phyloP scores from a whole-genome alignment of 2,329 filamentous ascomycete genomes.

The Stenocarpella maydis region DNA sequence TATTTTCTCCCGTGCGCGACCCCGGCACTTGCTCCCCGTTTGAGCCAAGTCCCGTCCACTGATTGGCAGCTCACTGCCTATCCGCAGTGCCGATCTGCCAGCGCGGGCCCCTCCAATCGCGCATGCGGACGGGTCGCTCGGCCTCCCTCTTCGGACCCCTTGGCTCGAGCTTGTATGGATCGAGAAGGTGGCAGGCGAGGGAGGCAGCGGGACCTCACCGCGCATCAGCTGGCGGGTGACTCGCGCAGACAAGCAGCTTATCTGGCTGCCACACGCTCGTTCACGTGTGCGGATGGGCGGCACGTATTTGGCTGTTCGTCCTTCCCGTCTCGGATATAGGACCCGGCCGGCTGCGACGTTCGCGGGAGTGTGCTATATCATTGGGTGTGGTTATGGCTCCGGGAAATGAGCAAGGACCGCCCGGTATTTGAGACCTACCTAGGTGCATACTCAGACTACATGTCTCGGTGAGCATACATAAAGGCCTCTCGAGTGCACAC shows the following conservation, averaged over 20 bases:
- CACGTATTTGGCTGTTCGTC: neutral
- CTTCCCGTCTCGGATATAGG: conserved; percentile 24
- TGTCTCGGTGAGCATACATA: conserved; percentile 10
- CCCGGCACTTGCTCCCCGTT: conserved; percentile 2
- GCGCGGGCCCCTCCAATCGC: neutral
- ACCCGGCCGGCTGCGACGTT: conserved; percentile 4
- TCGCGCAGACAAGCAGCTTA: conserved; percentile 14
- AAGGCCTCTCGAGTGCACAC: neutral
- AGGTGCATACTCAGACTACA: neutral
- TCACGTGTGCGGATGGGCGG: conserved; percentile 22
- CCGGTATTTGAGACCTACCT: neutral
- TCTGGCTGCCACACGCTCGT: conserved; percentile 8
- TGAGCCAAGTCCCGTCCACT: neutral
- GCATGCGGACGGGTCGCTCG: neutral
- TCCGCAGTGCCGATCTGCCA: neutral
- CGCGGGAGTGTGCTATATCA: neutral
- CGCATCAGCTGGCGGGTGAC: neutral
- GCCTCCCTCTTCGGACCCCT: conserved; percentile 16
- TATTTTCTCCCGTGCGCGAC: neutral
- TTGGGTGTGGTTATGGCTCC: neutral
- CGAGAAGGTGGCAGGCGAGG: conserved; percentile 12
- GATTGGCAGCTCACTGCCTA: neutral
- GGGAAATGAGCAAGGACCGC: conserved; percentile 7
- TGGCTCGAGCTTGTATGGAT: conserved; percentile 25
- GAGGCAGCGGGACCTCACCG: neutral